phyloP scores from a whole-genome alignment of 306 rosid genomes.

The Castanopsis chinensis region DNA sequence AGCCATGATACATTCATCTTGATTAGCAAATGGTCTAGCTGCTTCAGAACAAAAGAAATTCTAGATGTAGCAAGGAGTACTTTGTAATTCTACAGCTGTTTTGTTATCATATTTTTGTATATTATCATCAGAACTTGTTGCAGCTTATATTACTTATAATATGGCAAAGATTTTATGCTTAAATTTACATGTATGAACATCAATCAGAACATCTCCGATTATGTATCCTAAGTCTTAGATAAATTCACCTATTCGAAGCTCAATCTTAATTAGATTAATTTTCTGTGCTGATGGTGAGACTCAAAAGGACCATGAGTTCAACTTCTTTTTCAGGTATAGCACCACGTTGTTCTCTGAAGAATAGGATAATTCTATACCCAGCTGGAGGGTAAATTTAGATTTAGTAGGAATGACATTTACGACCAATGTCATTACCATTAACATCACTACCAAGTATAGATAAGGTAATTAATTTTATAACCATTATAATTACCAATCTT shows the following conservation, averaged over 20 bases:
- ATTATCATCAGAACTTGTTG: neutral
- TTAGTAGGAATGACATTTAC: no score
- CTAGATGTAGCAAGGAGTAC: conserved; percentile 21
- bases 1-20: conserved; percentile 22
- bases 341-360: no score
- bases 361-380: no score
- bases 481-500: no score
- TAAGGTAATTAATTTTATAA: no score
- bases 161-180: neutral
- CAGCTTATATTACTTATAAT: conserved; percentile 23
- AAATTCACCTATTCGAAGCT: neutral
- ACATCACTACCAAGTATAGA: no score
- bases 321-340: neutral
- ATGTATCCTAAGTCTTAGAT: neutral
- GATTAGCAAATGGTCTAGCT: conserved; percentile 18
- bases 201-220: neutral
- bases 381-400: no score
- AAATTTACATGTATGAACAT: neutral
- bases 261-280: neutral
- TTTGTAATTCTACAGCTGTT: neutral
- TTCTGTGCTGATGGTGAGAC: neutral
- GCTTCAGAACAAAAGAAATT: conserved; percentile 22
- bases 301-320: neutral
- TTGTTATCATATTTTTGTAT: conserved; percentile 2
- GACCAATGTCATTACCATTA: no score